Evolutionary conservation across 2,329 filamentous ascomycete genomes (phyloP), one percentile per base, ranked within the genome.

Genomic region (Alternaria dauci): DNA sequence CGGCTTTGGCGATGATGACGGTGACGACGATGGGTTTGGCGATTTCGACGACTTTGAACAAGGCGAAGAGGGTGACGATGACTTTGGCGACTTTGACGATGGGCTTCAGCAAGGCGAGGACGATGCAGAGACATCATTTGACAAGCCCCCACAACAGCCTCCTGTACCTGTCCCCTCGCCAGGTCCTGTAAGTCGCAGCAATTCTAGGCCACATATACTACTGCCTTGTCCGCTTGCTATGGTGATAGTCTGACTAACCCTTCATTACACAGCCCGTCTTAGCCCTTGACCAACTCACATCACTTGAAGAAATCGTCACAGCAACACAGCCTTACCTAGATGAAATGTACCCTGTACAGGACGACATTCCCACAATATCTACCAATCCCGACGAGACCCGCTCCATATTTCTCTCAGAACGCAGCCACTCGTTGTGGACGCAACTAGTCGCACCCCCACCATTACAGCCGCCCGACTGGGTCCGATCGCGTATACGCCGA

Each of bases 381-480:
- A 62, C 70, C 14, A 73, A 67, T 58, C 47, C 66, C 58, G 68
- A 73, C 38, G 68, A 68, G 18, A 65, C 67, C 4, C 68, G 70
- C 25, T 76, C 76, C 11, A 78, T 76, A 46, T 75, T 97, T 79
- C 88, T 92, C 55, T 96, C 92, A 41, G 90, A 93, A 53, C 89
- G 94, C 59, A 96, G 92, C 62, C 89, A 92, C 57, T 97, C 95
- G 0, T 84, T 99, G 34, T 99, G 95, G 95, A 93, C 94, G 41
- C 95, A 99, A 81, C 88, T 99, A 5, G 93, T 97, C 30, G 94
- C 94, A 2, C 94, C 95, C 20, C 95, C 95, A 2, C 94, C 95
- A 2, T 87, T 99, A 38, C 93, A 97, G 72, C 95, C 95, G 6
- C 94, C 95, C 0, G 95, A 99, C 79, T 99, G 95, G 95, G 96